phyloP scores from a whole-genome alignment of 2,329 filamentous ascomycete genomes.

The Trichoderma pleuroti region DNA sequence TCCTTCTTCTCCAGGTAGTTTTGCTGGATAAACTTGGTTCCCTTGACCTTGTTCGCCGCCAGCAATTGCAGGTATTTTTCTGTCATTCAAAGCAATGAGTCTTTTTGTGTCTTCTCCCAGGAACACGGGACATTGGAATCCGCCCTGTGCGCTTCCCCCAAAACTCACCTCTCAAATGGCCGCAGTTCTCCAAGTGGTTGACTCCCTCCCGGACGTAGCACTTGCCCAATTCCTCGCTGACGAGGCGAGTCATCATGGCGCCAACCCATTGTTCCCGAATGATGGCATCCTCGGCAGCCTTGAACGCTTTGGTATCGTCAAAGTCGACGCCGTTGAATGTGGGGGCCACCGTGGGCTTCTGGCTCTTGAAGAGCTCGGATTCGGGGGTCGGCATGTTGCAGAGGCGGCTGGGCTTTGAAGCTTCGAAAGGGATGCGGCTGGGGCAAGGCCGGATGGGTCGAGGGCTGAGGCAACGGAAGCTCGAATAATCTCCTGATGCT shows the following conservation, averaged over 20 bases:
- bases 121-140: too few species aligned
- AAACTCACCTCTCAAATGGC: conserved; percentile 70
- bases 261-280: conserved; percentile 85
- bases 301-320: conserved; percentile 75
- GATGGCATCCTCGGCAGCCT: conserved; percentile 77
- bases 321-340: conserved; percentile 86
- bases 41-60: conserved; percentile 72
- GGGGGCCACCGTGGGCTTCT: conserved; percentile 77
- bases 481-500: conserved; percentile 23
- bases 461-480: conserved; percentile 18
- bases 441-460: conserved; percentile 20
- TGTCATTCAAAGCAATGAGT: conserved; percentile 34
- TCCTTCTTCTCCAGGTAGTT: conserved; percentile 63
- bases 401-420: conserved; percentile 20
- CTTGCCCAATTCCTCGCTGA: conserved; percentile 78
- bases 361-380: conserved; percentile 74
- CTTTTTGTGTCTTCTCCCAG: not conserved
- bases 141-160: not conserved
- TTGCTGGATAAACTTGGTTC: conserved; percentile 75
- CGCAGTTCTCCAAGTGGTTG: conserved; percentile 87
- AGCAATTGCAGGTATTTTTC: conserved; percentile 77
- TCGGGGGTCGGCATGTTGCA: conserved; percentile 74
- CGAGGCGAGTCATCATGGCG: conserved; percentile 82
- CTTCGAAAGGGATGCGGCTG: conserved; percentile 1
- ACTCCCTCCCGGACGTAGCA: conserved; percentile 82